phyloP scores from a whole-genome alignment of 805 yeast species.

The Suhomyces sp. region DNA sequence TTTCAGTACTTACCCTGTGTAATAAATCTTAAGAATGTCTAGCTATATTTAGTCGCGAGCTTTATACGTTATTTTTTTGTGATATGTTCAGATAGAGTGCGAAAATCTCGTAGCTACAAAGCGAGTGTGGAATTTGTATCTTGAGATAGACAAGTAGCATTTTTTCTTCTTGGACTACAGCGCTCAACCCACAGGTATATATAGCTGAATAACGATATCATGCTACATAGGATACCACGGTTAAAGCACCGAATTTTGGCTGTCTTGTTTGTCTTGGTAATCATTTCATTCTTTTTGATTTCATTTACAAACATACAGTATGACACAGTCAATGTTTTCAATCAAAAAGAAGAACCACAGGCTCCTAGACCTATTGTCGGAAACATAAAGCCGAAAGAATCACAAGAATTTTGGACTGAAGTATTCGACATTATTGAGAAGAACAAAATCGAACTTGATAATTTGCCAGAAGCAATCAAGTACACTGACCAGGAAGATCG shows the following conservation, averaged over 20 bases:
- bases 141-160: background rate
- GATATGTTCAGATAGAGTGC: background rate
- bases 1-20: background rate
- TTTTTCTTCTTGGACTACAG: background rate
- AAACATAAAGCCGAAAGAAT: constrained; percentile 7
- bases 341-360: background rate
- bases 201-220: background rate
- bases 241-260: constrained; percentile 7
- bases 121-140: background rate
- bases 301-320: background rate
- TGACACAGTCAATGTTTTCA: background rate
- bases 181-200: background rate
- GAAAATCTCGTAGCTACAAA: background rate
- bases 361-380: constrained; percentile 9
- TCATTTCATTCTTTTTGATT: background rate
- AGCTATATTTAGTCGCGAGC: background rate
- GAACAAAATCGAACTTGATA: constrained; percentile 14
- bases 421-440: constrained; percentile 23
- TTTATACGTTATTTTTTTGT: background rate
- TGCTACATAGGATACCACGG: constrained; percentile 4
- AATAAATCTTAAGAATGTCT: background rate
- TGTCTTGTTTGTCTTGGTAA: background rate
- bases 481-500: constrained; percentile 19
- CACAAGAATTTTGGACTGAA: constrained; percentile 27
- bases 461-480: constrained; percentile 17